Conservation (phyloP, 2,329 filamentous ascomycete genomes). For the Stenocarpella maydis region DNA sequence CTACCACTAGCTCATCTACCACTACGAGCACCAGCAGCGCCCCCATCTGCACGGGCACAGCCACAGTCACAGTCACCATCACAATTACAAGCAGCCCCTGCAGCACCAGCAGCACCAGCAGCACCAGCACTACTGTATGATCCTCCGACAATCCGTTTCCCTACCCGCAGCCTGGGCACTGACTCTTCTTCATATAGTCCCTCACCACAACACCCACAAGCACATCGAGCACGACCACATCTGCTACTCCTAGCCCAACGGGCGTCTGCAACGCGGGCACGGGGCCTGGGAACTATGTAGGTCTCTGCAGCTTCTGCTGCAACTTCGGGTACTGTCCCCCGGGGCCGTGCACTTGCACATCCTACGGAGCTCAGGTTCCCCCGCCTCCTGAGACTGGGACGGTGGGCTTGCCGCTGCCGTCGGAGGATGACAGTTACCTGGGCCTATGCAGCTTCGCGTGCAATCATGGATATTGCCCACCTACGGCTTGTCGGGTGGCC, state of each 20-base stretch:
- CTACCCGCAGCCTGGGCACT: not conserved
- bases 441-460: constrained; percentile 31
- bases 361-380: constrained; percentile 19
- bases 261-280: constrained; percentile 6
- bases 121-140: not conserved
- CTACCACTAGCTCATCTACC: not conserved
- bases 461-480: constrained; percentile 33
- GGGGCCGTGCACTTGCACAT: constrained; percentile 36
- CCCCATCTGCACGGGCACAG: not conserved
- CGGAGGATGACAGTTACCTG: constrained; percentile 30
- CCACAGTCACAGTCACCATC: no score
- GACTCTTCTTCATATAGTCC: not conserved
- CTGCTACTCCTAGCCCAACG: not conserved
- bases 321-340: constrained; percentile 36
- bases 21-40: not conserved
- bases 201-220: not conserved
- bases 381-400: constrained; percentile 27
- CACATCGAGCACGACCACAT: not conserved
- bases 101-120: not conserved
- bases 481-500: constrained; percentile 28
- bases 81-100: not conserved
- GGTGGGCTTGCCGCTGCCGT: constrained; percentile 9
- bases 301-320: constrained; percentile 37
- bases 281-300: constrained; percentile 33
- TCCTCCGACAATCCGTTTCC: no score